Base-by-base conservation (phyloP, 2,329 filamentous ascomycete species). In the Aspergillaceae sp. region DNA sequence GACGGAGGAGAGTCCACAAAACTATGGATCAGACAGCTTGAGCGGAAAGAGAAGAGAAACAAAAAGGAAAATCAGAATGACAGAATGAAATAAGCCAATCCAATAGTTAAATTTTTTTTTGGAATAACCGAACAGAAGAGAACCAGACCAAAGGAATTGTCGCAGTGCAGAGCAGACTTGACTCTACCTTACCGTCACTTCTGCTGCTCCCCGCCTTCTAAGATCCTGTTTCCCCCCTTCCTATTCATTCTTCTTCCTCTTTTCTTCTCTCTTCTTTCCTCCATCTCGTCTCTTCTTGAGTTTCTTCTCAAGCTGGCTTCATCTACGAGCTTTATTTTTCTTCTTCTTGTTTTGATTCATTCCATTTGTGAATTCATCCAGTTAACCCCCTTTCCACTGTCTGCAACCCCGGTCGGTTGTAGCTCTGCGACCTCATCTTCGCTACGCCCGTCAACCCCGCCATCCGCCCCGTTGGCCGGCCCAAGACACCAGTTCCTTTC, bases 201-300 rank as follows among this genome's bases (percentile, higher is more conserved):
- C 45, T 47, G 27, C 42, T 47, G 27, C 46, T 43, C 46, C 47
- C 43, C 45, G 41, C 48, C 48, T 47, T 51, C 47, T 43, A n/a
- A 30, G 41, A 41, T 37, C 41, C 38, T 36, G 28, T 43, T 32
- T 42, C 45, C 45, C 44, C 38, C 46, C 46, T 45, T 27, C 44
- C 36, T 46, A 49, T 40, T 40, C 51, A 40, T 29, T 44, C 44
- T 45, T 43, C 41, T 36, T 40, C 29, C 41, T 43, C n/a, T 48
- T 45, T 46, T 43, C 30, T 29, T 42, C 38, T 35, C 38, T 27
- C 19, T 40, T 42, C 33, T 40, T 40, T 43, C 35, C 28, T 42
- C 32, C 19, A 1, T 19, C 19, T 19, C 1, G 1, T 19, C 19
- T 19, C 19, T 19, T 19, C 19, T 19, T 19, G 19, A 19, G 19